phyloP scores from a whole-genome alignment of 2,329 filamentous ascomycete genomes.

The Aureobasidium sp. region DNA sequence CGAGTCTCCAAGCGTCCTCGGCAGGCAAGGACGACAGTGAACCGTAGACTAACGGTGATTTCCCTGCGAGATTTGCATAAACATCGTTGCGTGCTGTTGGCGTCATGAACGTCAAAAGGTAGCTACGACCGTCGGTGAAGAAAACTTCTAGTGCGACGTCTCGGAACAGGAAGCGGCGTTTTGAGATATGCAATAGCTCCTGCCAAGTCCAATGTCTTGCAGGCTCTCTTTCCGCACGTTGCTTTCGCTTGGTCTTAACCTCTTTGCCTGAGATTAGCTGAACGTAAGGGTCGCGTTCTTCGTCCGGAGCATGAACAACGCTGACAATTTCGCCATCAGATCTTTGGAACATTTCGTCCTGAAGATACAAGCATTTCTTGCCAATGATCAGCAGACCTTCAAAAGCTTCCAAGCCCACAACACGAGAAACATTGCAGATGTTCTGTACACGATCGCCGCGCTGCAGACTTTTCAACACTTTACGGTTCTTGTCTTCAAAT shows the following conservation, averaged over 20 bases:
- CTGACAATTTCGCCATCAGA: conserved; percentile 95
- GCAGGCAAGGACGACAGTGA: conserved; percentile 53
- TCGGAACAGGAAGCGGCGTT: conserved; percentile 87
- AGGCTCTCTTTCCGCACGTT: conserved; percentile 51
- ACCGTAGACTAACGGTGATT: conserved; percentile 64
- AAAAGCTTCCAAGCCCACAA: conserved; percentile 85
- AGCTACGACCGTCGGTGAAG: conserved; percentile 93
- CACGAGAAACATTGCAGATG: conserved; percentile 90
- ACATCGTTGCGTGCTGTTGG: conserved; percentile 68
- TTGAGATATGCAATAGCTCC: conserved; percentile 91
- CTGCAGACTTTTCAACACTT: conserved; percentile 90
- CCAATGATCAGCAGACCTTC: conserved; percentile 91
- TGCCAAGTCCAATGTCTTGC: conserved; percentile 89
- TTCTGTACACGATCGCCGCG: conserved; percentile 86
- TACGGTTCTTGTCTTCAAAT: conserved; percentile 96
- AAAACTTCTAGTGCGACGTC: conserved; percentile 97
- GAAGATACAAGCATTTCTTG: conserved; percentile 84
- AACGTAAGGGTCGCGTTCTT: conserved; percentile 91
- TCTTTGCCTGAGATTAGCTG: conserved; percentile 82
- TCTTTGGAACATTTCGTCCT: conserved; percentile 94
- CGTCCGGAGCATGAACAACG: conserved; percentile 82
- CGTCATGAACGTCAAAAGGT: conserved; percentile 78
- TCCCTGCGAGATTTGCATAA: conserved; percentile 63
- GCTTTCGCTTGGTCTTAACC: conserved; percentile 47
- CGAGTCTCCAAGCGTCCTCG: conserved; percentile 87